These are phyloP conservation scores for Colletotrichum gloeosporioides DNA, from an alignment of 2,329 filamentous ascomycete genomes.

Conservation along the genomic window DNA sequence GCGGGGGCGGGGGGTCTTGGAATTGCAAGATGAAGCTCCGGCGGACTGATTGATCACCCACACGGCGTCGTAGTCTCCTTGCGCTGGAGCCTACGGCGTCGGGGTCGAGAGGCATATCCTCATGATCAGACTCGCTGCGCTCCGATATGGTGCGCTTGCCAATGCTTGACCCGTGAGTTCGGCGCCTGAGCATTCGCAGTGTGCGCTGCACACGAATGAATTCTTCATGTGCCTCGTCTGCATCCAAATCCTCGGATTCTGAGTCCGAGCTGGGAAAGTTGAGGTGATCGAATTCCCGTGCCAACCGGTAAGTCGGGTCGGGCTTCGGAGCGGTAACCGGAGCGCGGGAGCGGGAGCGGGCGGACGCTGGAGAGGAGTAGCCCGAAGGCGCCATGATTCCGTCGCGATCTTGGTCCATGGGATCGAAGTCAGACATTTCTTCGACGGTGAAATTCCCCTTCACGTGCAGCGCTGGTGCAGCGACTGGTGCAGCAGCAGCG, in stretches of 20 bases:
- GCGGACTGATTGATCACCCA: slow-evolving; percentile 40
- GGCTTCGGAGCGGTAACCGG: slow-evolving; percentile 22
- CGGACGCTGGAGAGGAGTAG: slow-evolving; percentile 50
- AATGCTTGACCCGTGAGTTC: slow-evolving; percentile 59
- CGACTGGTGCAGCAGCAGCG: neutral
- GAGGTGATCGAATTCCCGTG: slow-evolving; percentile 50
- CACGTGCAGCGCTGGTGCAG: neutral
- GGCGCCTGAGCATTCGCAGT: slow-evolving; percentile 48
- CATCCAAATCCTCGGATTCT: slow-evolving; percentile 42
- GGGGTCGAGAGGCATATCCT: slow-evolving; percentile 37
- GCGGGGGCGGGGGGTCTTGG: slow-evolving; percentile 53
- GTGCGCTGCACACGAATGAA: slow-evolving; percentile 48
- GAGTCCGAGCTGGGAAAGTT: slow-evolving; percentile 42
- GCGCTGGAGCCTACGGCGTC: slow-evolving; percentile 52
- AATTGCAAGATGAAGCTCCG: slow-evolving; percentile 51
- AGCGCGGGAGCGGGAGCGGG: slow-evolving; percentile 41
- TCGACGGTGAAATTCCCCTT: slow-evolving; percentile 44
- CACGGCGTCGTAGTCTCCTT: slow-evolving; percentile 50
- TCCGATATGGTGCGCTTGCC: slow-evolving; percentile 61
- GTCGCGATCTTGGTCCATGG: slow-evolving; percentile 47
- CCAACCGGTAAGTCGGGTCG: slow-evolving; percentile 47
- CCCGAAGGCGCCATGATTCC: slow-evolving; percentile 48
- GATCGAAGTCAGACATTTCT: slow-evolving; percentile 48
- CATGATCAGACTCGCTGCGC: slow-evolving; percentile 54
- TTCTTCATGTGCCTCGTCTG: slow-evolving; percentile 34